A percentile compares a stretch with the other conserved stretches of the same genome.
These are phyloP conservation scores for Trametes elegans DNA, from an alignment of 768 basidiomycete species.

Conservation along the genomic window DNA sequence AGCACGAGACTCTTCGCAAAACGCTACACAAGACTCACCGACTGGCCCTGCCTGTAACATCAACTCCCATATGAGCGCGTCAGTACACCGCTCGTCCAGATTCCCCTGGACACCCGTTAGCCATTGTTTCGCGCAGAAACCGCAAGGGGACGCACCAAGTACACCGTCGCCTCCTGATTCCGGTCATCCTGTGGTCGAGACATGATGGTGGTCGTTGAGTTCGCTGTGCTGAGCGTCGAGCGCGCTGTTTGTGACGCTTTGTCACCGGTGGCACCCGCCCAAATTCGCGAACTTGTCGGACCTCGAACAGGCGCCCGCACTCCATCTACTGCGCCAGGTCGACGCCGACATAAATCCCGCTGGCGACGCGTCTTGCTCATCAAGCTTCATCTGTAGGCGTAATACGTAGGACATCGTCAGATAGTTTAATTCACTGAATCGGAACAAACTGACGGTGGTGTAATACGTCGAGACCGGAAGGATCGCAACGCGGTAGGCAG, in stretches of 20 bases:
- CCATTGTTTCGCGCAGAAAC: not conserved
- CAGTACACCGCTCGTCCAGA: constrained; percentile 91
- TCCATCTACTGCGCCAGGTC: not conserved
- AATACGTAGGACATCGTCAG: not conserved
- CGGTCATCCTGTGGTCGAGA: constrained; percentile 51
- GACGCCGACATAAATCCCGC: not conserved
- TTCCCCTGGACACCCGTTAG: constrained; percentile 69
- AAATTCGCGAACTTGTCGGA: not conserved
- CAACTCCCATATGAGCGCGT: constrained; percentile 95
- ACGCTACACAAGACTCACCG: constrained; percentile 51
- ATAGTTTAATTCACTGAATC: too few species aligned
- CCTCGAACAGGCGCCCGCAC: not conserved
- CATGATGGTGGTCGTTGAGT: constrained; percentile 29
- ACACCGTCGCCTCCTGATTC: constrained; percentile 63
- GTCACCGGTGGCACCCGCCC: constrained; percentile 6
- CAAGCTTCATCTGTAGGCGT: not conserved
- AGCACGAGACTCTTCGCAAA: not conserved
- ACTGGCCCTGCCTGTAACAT: constrained; percentile 99
- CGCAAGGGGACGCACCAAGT: constrained; percentile 40
- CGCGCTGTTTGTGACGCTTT: constrained; percentile 13
- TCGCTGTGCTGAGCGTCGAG: constrained; percentile 2
- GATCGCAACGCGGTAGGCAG: too few species aligned
- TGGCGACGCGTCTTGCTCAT: not conserved
- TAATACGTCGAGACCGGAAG: too few species aligned
- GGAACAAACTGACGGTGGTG: too few species aligned